These are phyloP conservation scores for Cyclotella choctawhatcheeana DNA, from an alignment of 108 stramenopile species.

Conservation along the genomic window DNA sequence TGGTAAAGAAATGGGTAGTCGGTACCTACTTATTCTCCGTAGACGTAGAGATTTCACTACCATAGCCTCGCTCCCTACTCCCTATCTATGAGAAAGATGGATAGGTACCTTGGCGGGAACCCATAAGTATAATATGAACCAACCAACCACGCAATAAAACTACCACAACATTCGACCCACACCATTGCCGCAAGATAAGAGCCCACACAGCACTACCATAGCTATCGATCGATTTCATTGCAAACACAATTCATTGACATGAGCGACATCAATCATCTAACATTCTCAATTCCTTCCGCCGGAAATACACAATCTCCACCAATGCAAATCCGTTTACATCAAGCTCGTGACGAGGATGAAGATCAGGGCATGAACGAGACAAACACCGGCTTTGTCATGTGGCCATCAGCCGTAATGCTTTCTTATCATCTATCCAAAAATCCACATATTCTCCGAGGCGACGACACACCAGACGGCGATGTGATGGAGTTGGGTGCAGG, in stretches of 20 bases:
- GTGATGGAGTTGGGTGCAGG: slow-evolving; percentile 81
- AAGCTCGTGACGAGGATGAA: slow-evolving; percentile 19
- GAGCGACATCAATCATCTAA: slow-evolving; percentile 1
- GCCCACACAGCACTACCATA: too few relatives aligned
- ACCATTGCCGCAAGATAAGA: too few relatives aligned
- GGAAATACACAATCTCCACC: neutral
- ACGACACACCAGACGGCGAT: slow-evolving; percentile 22
- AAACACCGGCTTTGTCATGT: slow-evolving; percentile 63
- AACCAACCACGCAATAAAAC: too few relatives aligned
- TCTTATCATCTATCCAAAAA: slow-evolving; percentile 62
- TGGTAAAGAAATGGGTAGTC: neutral
- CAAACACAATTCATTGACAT: too few relatives aligned
- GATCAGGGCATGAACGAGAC: slow-evolving; percentile 26
- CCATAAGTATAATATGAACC: too few relatives aligned
- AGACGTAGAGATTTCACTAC: too few relatives aligned
- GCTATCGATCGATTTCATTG: too few relatives aligned
- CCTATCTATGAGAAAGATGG: too few relatives aligned
- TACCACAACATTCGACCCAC: too few relatives aligned
- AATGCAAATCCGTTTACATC: slow-evolving; percentile 2
- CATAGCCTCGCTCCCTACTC: too few relatives aligned
- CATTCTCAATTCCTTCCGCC: neutral
- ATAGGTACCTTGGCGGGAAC: too few relatives aligned
- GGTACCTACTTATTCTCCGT: too few relatives aligned
- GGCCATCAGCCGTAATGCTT: slow-evolving; percentile 79
- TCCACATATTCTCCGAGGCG: slow-evolving; percentile 33